Conservation (phyloP, 257 asterid species). For the Solanum piurae region DNA sequence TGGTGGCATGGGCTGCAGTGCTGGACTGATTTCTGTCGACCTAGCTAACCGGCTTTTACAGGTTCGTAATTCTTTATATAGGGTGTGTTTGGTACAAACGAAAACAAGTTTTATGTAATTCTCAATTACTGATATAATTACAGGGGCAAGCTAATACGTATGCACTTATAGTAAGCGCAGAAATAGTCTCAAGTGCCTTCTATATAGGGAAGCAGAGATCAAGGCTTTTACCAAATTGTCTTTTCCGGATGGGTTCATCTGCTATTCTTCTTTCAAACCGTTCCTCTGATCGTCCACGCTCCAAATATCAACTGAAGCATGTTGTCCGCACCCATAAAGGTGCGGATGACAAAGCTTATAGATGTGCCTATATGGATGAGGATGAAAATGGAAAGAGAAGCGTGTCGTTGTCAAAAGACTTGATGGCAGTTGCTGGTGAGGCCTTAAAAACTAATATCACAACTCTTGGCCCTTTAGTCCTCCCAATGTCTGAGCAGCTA, state of each 20-base stretch:
- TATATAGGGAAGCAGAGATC: slow-evolving; percentile 18
- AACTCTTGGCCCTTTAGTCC: slow-evolving; percentile 2
- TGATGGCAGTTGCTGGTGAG: slow-evolving; percentile 21
- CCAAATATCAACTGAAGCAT: slow-evolving; percentile 20
- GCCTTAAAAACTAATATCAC: slow-evolving; percentile 22
- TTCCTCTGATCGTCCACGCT: not conserved
- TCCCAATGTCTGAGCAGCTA: not conserved
- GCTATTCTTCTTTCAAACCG: slow-evolving; percentile 20
- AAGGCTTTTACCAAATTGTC: slow-evolving; percentile 23
- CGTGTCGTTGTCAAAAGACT: slow-evolving; percentile 15
- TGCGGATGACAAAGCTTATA: slow-evolving; percentile 17
- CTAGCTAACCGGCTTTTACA: slow-evolving; percentile 20
- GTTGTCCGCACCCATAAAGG: slow-evolving; percentile 21
- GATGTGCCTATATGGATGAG: slow-evolving; percentile 11
- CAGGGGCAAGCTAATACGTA: slow-evolving; percentile 20
- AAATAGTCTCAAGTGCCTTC: not conserved
- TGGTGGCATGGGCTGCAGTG: slow-evolving; percentile 49
- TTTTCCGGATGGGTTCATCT: slow-evolving; percentile 20
- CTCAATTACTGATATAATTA: not conserved
- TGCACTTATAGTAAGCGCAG: slow-evolving; percentile 25
- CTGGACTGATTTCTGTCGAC: slow-evolving; percentile 27
- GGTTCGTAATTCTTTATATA: not conserved
- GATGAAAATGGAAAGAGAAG: slow-evolving; percentile 7
- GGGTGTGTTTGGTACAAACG: no score
- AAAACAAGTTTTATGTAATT: not conserved